Evolutionary conservation across 768 basidiomycete genomes (phyloP).

Genomic region (Leccinum imitatum): DNA sequence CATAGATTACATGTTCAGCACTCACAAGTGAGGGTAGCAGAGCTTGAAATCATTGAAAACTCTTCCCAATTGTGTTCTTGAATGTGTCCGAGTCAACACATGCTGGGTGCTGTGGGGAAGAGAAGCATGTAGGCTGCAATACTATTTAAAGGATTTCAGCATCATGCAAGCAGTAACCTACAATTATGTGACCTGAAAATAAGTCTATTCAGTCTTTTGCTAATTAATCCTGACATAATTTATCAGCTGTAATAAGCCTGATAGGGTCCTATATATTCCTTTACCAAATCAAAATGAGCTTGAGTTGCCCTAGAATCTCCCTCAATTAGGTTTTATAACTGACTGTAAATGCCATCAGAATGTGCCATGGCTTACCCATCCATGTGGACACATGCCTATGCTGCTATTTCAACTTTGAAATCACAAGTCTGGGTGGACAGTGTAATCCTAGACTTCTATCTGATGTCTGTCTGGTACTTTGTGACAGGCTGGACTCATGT

Average conservation of each 20-base stretch:
- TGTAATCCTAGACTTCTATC: background rate
- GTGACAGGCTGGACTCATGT: background rate
- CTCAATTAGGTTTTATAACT: background rate
- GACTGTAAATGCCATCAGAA: background rate
- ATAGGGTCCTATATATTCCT: too few relatives aligned
- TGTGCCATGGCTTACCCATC: background rate
- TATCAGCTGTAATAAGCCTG: too few relatives aligned
- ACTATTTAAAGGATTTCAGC: too few relatives aligned
- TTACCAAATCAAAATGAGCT: background rate
- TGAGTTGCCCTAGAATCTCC: background rate
- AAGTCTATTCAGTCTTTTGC: too few relatives aligned
- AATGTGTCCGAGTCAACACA: background rate
- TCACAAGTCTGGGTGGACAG: background rate
- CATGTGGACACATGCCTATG: background rate
- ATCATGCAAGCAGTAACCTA: too few relatives aligned
- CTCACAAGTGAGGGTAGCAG: background rate
- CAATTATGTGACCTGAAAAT: too few relatives aligned
- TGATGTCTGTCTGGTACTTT: background rate
- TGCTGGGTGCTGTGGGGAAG: background rate
- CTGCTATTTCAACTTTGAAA: background rate
- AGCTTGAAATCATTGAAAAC: background rate
- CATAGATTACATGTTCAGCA: background rate
- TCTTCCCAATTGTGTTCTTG: background rate
- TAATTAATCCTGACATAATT: too few relatives aligned
- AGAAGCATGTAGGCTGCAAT: too few relatives aligned